Conservation (phyloP, 768 basidiomycete genomes). For the Trametes elegans region DNA sequence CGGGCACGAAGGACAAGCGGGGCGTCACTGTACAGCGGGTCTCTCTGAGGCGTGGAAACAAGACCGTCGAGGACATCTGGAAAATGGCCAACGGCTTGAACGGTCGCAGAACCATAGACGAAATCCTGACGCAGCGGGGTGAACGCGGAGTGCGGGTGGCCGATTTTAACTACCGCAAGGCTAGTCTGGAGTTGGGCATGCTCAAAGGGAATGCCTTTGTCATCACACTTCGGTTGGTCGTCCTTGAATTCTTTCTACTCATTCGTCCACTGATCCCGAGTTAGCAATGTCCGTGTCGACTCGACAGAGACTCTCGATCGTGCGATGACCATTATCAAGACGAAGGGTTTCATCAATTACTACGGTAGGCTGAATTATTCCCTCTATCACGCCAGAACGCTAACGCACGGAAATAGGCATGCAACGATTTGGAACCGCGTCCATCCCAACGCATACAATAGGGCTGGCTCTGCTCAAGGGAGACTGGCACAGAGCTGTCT, state of each 20-base stretch:
- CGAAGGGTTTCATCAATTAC: slow-evolving; percentile 94
- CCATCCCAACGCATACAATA: slow-evolving; percentile 92
- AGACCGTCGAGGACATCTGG: slow-evolving; percentile 86
- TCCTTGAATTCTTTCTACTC: not conserved
- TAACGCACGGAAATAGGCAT: slow-evolving; percentile 58
- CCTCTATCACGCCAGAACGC: not conserved
- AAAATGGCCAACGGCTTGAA: slow-evolving; percentile 68
- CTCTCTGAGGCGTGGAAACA: slow-evolving; percentile 70
- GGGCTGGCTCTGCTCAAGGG: slow-evolving; percentile 87
- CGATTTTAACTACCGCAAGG: slow-evolving; percentile 83
- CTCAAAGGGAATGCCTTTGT: slow-evolving; percentile 94
- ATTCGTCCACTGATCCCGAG: slow-evolving; percentile 1
- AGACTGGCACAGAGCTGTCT: slow-evolving; percentile 87
- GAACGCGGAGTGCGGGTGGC: slow-evolving; percentile 88
- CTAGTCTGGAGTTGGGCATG: slow-evolving; percentile 89
- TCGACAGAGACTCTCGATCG: slow-evolving; percentile 69
- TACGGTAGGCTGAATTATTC: slow-evolving; percentile 57
- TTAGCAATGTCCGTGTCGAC: slow-evolving; percentile 84
- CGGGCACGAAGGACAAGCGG: slow-evolving; percentile 98
- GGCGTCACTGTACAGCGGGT: slow-evolving; percentile 95
- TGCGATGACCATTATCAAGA: slow-evolving; percentile 74
- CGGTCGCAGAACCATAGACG: slow-evolving; percentile 50
- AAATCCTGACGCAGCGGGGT: slow-evolving; percentile 69
- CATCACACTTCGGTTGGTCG: slow-evolving; percentile 79
- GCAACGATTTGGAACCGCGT: slow-evolving; percentile 98